Conservation (phyloP, 352 stramenopile species). For the Globisporangium irregulare region DNA sequence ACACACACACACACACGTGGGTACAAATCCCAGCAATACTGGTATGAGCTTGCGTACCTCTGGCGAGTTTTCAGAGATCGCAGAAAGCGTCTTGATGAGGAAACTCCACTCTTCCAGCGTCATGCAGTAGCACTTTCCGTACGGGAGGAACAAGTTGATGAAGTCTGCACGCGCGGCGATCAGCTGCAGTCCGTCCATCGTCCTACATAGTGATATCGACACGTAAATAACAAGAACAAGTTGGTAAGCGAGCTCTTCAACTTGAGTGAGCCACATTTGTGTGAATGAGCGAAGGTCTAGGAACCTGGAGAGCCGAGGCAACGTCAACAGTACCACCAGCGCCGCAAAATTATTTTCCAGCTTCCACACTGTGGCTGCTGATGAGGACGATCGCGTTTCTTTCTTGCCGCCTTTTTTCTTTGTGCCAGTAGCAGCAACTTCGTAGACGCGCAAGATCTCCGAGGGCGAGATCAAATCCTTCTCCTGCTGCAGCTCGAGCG, state of each 20-base stretch:
- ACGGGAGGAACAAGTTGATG: constrained; percentile 68
- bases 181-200: constrained; percentile 59
- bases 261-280: not conserved
- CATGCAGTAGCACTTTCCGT: constrained; percentile 63
- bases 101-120: constrained; percentile 76
- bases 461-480: constrained; percentile 38
- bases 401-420: constrained; percentile 20
- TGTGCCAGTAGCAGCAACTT: not conserved
- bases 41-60: constrained; percentile 25
- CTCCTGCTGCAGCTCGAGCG: constrained; percentile 51
- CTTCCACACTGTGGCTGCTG: constrained; percentile 22
- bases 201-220: constrained; percentile 19
- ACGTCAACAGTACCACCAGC: constrained; percentile 59
- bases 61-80: constrained; percentile 30
- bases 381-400: not conserved
- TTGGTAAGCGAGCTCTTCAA: not conserved
- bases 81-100: constrained; percentile 63
- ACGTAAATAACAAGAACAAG: not conserved
- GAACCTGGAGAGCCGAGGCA: constrained; percentile 59
- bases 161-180: constrained; percentile 49
- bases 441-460: constrained; percentile 30
- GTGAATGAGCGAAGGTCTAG: not conserved
- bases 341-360: constrained; percentile 59
- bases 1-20: not conserved
- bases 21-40: not conserved